These are phyloP conservation scores for Vanrija sp. DNA, from an alignment of 1,284 basidiomycete species.

Conservation along the genomic window DNA sequence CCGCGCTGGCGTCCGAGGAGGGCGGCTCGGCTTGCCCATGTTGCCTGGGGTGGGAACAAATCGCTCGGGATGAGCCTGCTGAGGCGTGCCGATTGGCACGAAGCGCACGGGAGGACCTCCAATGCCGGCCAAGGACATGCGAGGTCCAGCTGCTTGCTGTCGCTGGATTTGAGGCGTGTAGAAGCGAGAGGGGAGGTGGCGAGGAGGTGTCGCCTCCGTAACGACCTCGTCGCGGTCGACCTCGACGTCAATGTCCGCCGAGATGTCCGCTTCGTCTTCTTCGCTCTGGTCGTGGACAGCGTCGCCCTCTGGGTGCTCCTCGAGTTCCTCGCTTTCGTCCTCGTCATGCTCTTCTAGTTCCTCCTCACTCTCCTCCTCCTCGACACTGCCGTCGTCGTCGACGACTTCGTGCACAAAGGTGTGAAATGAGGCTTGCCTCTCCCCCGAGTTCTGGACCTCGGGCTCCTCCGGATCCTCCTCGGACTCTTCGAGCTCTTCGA, in stretches of 20 bases:
- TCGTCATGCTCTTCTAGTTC: conserved; percentile 1
- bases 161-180: conserved; percentile 37
- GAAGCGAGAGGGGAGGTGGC: conserved; percentile 17
- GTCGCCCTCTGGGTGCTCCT: conserved; percentile 6
- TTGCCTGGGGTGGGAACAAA: too few relatives aligned
- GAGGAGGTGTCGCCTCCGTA: neutral
- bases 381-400: conserved; percentile 2
- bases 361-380: neutral
- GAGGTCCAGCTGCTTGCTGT: conserved; percentile 7
- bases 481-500: neutral
- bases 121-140: conserved; percentile 19
- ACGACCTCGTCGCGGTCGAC: neutral
- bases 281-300: neutral
- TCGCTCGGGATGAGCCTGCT: too few relatives aligned
- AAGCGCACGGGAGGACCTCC: conserved; percentile 16
- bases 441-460: neutral
- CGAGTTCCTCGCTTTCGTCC: conserved; percentile 4
- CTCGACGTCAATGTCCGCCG: conserved; percentile 6
- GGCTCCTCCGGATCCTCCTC: neutral
- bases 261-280: neutral
- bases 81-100: neutral
- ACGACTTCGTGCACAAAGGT: neutral
- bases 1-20: neutral
- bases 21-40: neutral
- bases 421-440: too few relatives aligned